Conservation (phyloP, 2,329 filamentous ascomycete genomes). For the Daldinia sp. region DNA sequence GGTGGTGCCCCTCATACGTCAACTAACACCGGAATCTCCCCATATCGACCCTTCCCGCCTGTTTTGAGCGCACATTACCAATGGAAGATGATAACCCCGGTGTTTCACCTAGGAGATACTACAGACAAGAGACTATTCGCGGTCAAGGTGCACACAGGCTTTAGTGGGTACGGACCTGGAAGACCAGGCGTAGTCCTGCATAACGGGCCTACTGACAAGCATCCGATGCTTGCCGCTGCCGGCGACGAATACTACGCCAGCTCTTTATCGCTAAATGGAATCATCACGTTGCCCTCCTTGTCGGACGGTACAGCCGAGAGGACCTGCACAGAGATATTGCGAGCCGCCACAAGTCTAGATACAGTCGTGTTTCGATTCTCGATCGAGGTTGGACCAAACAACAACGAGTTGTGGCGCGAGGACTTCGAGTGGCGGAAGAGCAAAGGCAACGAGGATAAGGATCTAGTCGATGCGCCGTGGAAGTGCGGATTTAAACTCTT, state of each 20-base stretch:
- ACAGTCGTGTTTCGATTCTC: conserved; percentile 34
- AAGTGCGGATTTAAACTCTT: conserved; percentile 35
- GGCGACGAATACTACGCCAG: conserved; percentile 28
- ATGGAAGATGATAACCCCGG: conserved; percentile 24
- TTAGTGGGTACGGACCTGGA: conserved; percentile 20
- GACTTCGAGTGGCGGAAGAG: conserved; percentile 42
- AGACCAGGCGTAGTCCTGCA: conserved; percentile 39
- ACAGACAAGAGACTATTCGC: conserved; percentile 36
- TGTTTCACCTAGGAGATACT: conserved; percentile 31
- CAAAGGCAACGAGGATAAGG: conserved; percentile 21
- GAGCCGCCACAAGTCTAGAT: conserved; percentile 18
- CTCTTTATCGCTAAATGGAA: conserved; percentile 11
- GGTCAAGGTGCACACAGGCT: conserved; percentile 40
- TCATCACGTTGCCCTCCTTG: conserved; percentile 26
- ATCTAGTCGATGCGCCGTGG: conserved; percentile 13
- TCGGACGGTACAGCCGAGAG: background rate
- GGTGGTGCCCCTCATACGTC: background rate
- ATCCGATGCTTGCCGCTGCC: conserved; percentile 38
- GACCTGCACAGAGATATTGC: conserved; percentile 29
- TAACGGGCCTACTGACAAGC: conserved; percentile 36
- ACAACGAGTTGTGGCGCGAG: conserved; percentile 26
- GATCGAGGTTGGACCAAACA: conserved; percentile 25
- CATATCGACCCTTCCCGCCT: conserved; percentile 44
- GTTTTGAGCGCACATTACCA: conserved; percentile 39
- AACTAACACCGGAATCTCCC: background rate